These are phyloP conservation scores for Lentinula aciculospora DNA, from an alignment of 768 basidiomycete genomes.

Conservation along the genomic window DNA sequence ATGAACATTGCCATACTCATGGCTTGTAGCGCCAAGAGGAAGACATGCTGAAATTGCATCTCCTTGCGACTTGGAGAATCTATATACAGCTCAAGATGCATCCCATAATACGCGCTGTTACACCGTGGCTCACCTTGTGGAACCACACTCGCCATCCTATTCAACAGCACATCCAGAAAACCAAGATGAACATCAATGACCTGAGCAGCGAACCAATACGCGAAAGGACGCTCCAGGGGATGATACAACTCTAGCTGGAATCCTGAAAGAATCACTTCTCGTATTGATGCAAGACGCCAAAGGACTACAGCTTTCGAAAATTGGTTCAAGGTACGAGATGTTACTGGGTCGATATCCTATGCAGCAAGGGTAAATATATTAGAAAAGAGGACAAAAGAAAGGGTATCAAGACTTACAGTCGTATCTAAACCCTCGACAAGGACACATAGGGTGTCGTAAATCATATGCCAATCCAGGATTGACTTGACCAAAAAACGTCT, in stretches of 20 bases:
- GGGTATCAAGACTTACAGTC: slow-evolving; percentile 18
- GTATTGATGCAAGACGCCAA: slow-evolving; percentile 56
- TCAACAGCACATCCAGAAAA: slow-evolving; percentile 43
- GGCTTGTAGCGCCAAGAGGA: slow-evolving; percentile 52
- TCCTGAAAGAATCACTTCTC: slow-evolving; percentile 69
- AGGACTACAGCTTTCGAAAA: slow-evolving; percentile 44
- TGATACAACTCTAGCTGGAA: slow-evolving; percentile 74
- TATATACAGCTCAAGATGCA: slow-evolving; percentile 15
- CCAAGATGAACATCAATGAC: slow-evolving; percentile 53
- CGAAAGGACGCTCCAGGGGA: slow-evolving; percentile 60
- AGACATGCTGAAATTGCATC: slow-evolving; percentile 41
- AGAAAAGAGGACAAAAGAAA: not conserved
- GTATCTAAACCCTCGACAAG: slow-evolving; percentile 20
- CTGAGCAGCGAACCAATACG: slow-evolving; percentile 68
- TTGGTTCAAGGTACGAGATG: slow-evolving; percentile 28
- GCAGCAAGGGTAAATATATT: not conserved
- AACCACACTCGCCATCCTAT: slow-evolving; percentile 17
- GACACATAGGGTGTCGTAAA: slow-evolving; percentile 41
- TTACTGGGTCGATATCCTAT: slow-evolving; percentile 21
- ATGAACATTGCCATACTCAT: slow-evolving; percentile 49
- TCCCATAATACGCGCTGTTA: not conserved
- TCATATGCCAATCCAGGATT: slow-evolving; percentile 57
- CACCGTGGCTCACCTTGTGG: slow-evolving; percentile 27
- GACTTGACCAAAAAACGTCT: slow-evolving; percentile 61
- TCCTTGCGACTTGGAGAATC: slow-evolving; percentile 38